phyloP scores from a whole-genome alignment of 352 stramenopile species.

The Pythium oligandrum region DNA sequence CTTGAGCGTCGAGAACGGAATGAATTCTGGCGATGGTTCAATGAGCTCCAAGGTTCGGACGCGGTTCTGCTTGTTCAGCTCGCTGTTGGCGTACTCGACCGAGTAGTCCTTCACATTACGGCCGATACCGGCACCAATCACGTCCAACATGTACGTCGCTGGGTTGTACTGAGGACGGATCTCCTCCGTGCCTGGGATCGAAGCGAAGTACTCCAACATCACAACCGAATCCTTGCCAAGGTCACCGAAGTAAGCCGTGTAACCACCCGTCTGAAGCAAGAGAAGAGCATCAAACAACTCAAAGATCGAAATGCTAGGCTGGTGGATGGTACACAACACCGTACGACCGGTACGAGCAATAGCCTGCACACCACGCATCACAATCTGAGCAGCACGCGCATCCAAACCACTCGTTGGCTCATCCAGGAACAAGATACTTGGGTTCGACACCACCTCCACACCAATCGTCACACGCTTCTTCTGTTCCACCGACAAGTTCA shows the following conservation, averaged over 20 bases:
- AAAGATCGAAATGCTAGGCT: slow-evolving; percentile 86
- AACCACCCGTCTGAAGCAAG: slow-evolving; percentile 62
- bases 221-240: slow-evolving; percentile 73
- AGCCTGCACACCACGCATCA: slow-evolving; percentile 82
- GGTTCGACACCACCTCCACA: slow-evolving; percentile 90
- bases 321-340: slow-evolving; percentile 68
- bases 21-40: slow-evolving; percentile 15
- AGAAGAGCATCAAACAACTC: slow-evolving; percentile 89
- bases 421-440: slow-evolving; percentile 93
- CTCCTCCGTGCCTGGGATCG: slow-evolving; percentile 57
- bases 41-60: slow-evolving; percentile 15
- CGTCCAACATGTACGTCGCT: slow-evolving; percentile 87
- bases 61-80: slow-evolving; percentile 22
- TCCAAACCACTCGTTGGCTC: slow-evolving; percentile 90
- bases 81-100: slow-evolving; percentile 41
- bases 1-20: slow-evolving; percentile 40
- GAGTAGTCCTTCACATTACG: slow-evolving; percentile 51
- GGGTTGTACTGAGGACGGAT: slow-evolving; percentile 85
- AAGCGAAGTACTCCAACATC: slow-evolving; percentile 87
- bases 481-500: slow-evolving; percentile 78
- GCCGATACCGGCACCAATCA: slow-evolving; percentile 71
- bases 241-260: slow-evolving; percentile 81
- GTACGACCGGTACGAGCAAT: slow-evolving; percentile 86
- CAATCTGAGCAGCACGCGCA: slow-evolving; percentile 72
- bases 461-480: slow-evolving; percentile 92